Base-by-base conservation (phyloP, 768 basidiomycete genomes). In the Trametes elegans region DNA sequence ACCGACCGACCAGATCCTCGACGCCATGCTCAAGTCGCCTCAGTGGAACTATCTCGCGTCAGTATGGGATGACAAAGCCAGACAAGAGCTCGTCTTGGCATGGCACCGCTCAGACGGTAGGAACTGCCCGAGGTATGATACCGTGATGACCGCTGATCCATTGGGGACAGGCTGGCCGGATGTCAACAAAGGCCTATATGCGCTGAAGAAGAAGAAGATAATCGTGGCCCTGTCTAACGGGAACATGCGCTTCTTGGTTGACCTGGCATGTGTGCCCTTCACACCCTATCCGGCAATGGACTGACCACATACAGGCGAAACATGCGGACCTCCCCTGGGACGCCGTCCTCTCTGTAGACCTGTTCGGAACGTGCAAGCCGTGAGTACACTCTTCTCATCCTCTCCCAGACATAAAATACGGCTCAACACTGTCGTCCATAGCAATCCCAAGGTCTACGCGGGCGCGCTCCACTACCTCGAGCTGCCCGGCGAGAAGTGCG, bases 361-460 rank as follows among this genome's bases (percentile, higher is more conserved):
- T 87, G 18, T 83, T 85, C 50, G 71, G 73, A 10, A 76, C 78
- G 0, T 87, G 78, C 71, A 87, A 88, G 62, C 83, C 85, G 85
- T 86, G 42, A 39, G 80, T 19, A n/a, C 18, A 19, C 35, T 48
- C 14, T n/a, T 14, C 8, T 26, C 13, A 7, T 28, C 8, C 27
- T 36, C 16, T 52, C 4, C 18, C 11, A 14, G 26, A n/a, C 5
- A 41, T n/a, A 18, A 14, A 7, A 31, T 9, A 13, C 16, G 4
- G 7, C 10, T 14, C 28, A 8, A 31, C 28, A 6, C 34, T 35
- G 31, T 5, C 21, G 21, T 21, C 7, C 9, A 3, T 56, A 84
- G 82, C 1, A 78, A 79, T 61, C 76, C 76, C 9, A 71, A 76
- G 31, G 73, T 78, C 0, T 87, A 87, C 57, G 67, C 74, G 0